Evolutionary conservation across 257 asterid genomes (phyloP), one percentile per base, ranked within the genome.

Genomic region (Fraxinus anomala): DNA sequence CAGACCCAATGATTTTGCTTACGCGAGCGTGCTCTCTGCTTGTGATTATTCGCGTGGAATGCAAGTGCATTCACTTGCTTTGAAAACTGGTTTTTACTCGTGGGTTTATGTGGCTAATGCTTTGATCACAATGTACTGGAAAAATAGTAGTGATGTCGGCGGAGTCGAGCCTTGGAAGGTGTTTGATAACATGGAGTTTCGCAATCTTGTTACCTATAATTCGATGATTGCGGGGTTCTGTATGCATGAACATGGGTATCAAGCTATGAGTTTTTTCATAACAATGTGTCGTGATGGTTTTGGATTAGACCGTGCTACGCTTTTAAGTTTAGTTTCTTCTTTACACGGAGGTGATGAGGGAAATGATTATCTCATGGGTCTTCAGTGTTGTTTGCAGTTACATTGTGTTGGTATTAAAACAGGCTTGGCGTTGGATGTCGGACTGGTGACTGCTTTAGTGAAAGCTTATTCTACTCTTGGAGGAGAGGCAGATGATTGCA

Each of bases 71-170:
- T 86, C 86, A 16, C 79, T 86, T 54, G 88, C 89, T 59, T 23
- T 88, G 5, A 94, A 83, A 86, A 82, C 91, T 11, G 91, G 95
- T 13, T 92, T 83, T 63, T 83, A 66, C 82, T 49, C 87, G 19
- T 92, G 94, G 88, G 90, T 90, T 72, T 92, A 87, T 70, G 97
- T 94, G 28, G 91, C 91, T n/a, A 94, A 94, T 86, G 94, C 94
- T 77, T 89, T 94, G 76, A 75, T 92, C 10, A 85, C 91, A 28
- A 89, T 92, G 92, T 94, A 94, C 86, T 88, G 90, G 82, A 94
- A 83, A 73, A 83, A 77, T 31, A 66, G 84, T 56, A 39, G 49
- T 31, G 73, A 33, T 21, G 33, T 37, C 2, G 79, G 79, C 2
- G 80, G 79, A 36, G 69, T 73, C 65, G 96, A 89, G 80, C 94